Conservation (phyloP, 2,329 filamentous ascomycete genomes). For the Diplocarpon mali region DNA sequence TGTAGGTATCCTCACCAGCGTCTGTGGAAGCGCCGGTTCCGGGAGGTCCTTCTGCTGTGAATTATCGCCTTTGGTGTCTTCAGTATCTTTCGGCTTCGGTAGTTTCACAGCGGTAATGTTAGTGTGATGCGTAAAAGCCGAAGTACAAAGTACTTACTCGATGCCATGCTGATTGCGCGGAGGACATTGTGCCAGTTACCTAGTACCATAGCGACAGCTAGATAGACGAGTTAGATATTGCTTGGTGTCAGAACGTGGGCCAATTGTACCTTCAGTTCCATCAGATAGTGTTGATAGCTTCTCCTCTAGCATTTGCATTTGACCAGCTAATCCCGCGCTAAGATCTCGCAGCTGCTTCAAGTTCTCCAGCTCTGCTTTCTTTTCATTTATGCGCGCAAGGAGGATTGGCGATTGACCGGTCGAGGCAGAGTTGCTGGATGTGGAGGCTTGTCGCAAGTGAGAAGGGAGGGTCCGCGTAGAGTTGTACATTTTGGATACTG, state of each 20-base stretch:
- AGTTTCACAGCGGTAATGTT: constrained; percentile 47
- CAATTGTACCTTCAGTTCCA: constrained; percentile 60
- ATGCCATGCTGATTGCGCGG: constrained; percentile 77
- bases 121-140: too few relatives aligned
- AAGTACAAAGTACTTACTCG: constrained; percentile 40
- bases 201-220: constrained; percentile 73
- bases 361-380: constrained; percentile 72
- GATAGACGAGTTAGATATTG: constrained; percentile 2
- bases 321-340: constrained; percentile 64
- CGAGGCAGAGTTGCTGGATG: constrained; percentile 37
- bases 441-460: constrained; percentile 54
- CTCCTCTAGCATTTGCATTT: constrained; percentile 73
- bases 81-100: constrained; percentile 42
- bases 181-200: constrained; percentile 84
- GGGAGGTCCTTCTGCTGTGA: constrained; percentile 29
- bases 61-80: constrained; percentile 32
- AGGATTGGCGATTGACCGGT: constrained; percentile 57
- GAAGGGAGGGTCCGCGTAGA: constrained; percentile 48
- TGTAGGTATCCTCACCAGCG: constrained; percentile 73
- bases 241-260: too few relatives aligned
- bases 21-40: constrained; percentile 56
- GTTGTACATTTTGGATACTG: constrained; percentile 38
- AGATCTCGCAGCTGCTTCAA: constrained; percentile 68
- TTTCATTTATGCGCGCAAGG: constrained; percentile 69
- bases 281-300: constrained; percentile 69